These are phyloP conservation scores for Myriosclerotinia scirpicola DNA, from an alignment of 2,329 filamentous ascomycete species.

Conservation along the genomic window DNA sequence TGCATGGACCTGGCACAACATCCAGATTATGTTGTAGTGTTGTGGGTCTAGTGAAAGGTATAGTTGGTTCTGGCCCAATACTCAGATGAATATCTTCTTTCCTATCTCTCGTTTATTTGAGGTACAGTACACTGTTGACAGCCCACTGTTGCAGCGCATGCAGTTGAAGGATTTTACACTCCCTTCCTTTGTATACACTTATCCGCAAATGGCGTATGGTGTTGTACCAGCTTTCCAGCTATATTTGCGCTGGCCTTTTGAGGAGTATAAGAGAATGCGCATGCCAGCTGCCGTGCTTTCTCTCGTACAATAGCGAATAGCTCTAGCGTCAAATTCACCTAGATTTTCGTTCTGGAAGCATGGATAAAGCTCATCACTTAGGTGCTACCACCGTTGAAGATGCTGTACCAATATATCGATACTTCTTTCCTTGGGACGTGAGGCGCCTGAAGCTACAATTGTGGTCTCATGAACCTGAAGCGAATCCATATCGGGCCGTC, in stretches of 20 bases:
- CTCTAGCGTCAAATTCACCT: neutral
- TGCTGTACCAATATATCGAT: neutral
- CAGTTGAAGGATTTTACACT: neutral
- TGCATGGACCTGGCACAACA: neutral
- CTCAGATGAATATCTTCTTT: neutral
- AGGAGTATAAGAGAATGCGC: neutral
- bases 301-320: neutral
- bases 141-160: neutral
- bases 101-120: neutral
- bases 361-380: neutral
- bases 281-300: neutral
- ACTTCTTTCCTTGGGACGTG: neutral
- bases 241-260: neutral
- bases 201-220: neutral
- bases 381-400: neutral
- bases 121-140: neutral
- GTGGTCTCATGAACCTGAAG: neutral
- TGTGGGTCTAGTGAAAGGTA: neutral
- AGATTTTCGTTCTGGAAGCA: neutral
- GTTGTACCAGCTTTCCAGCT: neutral
- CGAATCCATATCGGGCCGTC: neutral
- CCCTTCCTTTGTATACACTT: neutral
- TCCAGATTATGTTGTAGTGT: neutral
- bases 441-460: neutral
- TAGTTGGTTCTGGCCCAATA: neutral